Evolutionary conservation across 2,329 filamentous ascomycete species (phyloP).

Genomic region (Trichoderma arundinaceum): DNA sequence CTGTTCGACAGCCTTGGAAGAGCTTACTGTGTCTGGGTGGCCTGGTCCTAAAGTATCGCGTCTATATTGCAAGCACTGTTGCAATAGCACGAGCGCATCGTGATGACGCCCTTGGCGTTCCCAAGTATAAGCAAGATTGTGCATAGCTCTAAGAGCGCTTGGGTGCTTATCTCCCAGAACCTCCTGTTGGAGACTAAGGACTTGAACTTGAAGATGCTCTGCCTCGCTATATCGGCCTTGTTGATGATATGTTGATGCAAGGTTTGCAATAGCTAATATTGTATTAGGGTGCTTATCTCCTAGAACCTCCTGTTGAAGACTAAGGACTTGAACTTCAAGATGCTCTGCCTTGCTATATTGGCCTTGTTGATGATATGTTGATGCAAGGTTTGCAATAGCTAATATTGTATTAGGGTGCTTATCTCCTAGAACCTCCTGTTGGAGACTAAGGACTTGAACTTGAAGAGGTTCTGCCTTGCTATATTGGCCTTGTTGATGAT

Average conservation of each 20-base stretch:
- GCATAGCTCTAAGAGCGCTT: constrained; percentile 10
- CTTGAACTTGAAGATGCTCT: constrained; percentile 28
- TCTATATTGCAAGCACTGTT: neutral
- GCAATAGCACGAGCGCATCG: neutral
- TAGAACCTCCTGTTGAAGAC: neutral
- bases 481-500: constrained; percentile 36
- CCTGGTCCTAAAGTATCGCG: neutral
- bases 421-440: constrained; percentile 1
- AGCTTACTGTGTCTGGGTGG: neutral
- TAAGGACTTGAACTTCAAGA: constrained; percentile 19
- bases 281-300: constrained; percentile 27
- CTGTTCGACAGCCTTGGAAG: fast-evolving
- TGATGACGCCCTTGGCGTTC: fast-evolving
- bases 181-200: constrained; percentile 31
- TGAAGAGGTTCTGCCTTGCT: constrained; percentile 32
- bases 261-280: neutral
- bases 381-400: constrained; percentile 17
- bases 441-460: constrained; percentile 3
- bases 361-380: constrained; percentile 36
- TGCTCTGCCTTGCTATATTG: constrained; percentile 34
- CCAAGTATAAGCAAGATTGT: neutral
- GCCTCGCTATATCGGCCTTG: constrained; percentile 35
- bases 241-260: constrained; percentile 34
- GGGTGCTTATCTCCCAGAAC: constrained; percentile 37
- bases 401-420: constrained; percentile 13